Percentiles rank a stretch among this genome's conserved stretches.
Evolutionary conservation across 2,329 filamentous ascomycete genomes (phyloP).

Genomic region (Tothia fuscella): DNA sequence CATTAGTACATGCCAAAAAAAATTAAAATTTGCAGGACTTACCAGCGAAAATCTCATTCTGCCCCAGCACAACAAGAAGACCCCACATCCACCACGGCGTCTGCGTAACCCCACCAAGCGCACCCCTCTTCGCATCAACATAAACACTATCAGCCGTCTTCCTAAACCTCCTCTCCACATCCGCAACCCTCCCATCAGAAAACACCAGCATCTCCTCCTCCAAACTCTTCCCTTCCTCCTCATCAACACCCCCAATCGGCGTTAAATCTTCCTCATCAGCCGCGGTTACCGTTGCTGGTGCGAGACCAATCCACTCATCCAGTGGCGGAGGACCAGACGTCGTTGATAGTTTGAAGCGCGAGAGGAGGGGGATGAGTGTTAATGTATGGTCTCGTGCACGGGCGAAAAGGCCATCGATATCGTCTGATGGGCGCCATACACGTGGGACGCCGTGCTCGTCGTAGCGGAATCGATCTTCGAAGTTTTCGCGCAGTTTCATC

Average conservation of each 20-base stretch:
- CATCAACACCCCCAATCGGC: conserved; percentile 87
- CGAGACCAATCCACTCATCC: conserved; percentile 66
- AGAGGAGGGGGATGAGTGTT: conserved; percentile 76
- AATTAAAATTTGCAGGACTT: conserved; percentile 33
- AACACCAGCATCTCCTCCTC: conserved; percentile 97
- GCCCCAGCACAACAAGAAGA: conserved; percentile 79
- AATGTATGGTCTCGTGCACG: conserved; percentile 85
- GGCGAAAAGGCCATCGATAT: conserved; percentile 93
- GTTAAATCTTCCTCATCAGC: conserved; percentile 83
- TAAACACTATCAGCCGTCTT: conserved; percentile 97
- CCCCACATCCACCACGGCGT: conserved; percentile 93
- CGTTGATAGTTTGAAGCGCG: conserved; percentile 65
- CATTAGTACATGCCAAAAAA: conserved; percentile 13
- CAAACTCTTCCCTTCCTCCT: conserved; percentile 85
- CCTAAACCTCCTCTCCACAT: conserved; percentile 90
- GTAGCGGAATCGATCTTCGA: conserved; percentile 98
- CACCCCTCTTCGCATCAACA: conserved; percentile 92
- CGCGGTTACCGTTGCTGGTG: conserved; percentile 60
- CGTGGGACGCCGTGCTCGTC: conserved; percentile 88
- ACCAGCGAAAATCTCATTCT: conserved; percentile 97
- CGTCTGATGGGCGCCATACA: conserved; percentile 93
- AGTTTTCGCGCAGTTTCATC: conserved; percentile 92
- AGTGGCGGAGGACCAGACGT: conserved; percentile 73
- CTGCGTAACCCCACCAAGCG: conserved; percentile 88
- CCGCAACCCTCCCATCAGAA: conserved; percentile 77